phyloP scores from a whole-genome alignment of 805 yeast species.

The Yarrowia sp. region DNA sequence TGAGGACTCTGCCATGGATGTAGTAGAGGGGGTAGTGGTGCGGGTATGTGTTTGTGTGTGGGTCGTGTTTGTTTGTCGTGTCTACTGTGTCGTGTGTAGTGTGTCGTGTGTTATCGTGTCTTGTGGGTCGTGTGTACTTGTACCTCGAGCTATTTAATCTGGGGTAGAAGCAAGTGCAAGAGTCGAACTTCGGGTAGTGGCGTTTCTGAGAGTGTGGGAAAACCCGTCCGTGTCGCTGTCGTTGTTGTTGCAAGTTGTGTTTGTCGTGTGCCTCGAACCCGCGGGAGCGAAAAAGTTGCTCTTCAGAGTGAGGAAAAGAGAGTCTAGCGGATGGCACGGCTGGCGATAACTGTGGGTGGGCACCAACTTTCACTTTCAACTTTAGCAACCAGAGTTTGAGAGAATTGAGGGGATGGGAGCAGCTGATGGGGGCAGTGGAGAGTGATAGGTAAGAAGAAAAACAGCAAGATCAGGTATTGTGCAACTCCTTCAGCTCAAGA shows the following conservation, averaged over 20 bases:
- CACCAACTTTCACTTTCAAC: constrained; percentile 2
- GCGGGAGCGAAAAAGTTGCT: not conserved
- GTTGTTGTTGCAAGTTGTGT: too few species aligned
- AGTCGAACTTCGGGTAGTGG: not conserved
- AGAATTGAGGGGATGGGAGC: too few species aligned
- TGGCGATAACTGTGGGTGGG: constrained; percentile 37
- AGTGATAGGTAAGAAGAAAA: too few species aligned
- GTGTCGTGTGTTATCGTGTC: not conserved
- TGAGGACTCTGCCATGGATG: constrained; percentile 23
- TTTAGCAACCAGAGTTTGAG: constrained; percentile 27
- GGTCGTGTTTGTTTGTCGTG: not conserved
- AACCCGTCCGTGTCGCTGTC: too few species aligned
- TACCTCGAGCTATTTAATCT: constrained; percentile 1
- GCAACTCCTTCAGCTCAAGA: too few species aligned
- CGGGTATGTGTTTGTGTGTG: not conserved
- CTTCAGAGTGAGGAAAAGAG: not conserved
- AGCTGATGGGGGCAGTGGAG: too few species aligned
- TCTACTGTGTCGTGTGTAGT: not conserved
- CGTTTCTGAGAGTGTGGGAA: too few species aligned
- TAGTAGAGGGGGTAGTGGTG: not conserved
- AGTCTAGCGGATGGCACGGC: constrained; percentile 36
- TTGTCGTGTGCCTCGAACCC: too few species aligned
- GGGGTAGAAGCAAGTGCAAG: constrained; percentile 5
- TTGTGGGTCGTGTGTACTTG: not conserved
- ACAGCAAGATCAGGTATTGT: too few species aligned